phyloP scores from a whole-genome alignment of 1,284 basidiomycete species.

The Somion occarium region DNA sequence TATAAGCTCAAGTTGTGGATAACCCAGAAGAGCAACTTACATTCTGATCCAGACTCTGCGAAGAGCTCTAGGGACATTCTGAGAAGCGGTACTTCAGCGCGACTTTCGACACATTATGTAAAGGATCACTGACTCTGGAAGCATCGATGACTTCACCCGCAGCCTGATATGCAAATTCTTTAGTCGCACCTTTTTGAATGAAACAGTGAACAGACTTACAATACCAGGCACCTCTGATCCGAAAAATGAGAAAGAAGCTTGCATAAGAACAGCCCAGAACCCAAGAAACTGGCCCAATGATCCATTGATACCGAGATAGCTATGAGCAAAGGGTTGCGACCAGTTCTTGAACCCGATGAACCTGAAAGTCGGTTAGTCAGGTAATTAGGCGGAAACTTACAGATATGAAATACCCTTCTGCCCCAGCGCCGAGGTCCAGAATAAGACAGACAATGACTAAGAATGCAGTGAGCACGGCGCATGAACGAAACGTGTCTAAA shows the following conservation, averaged over 20 bases:
- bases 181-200: background rate
- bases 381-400: background rate
- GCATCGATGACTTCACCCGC: conserved; percentile 30
- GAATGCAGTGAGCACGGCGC: too few species aligned
- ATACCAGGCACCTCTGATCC: conserved; percentile 28
- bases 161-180: conserved; percentile 24
- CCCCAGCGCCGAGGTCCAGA: conserved; percentile 25
- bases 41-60: conserved; percentile 53
- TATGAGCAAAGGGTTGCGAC: conserved; percentile 19
- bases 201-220: conserved; percentile 15
- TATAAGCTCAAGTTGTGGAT: background rate
- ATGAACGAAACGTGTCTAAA: background rate
- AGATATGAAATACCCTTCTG: conserved; percentile 16
- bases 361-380: conserved; percentile 6
- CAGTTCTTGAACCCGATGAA: conserved; percentile 20
- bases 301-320: conserved; percentile 26
- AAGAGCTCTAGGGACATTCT: conserved; percentile 40
- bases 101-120: conserved; percentile 3
- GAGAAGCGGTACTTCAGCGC: conserved; percentile 9
- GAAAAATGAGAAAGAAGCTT: conserved; percentile 30
- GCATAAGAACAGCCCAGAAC: conserved; percentile 43
- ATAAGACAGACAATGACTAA: conserved; percentile 29
- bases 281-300: conserved; percentile 37
- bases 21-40: conserved; percentile 19
- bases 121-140: conserved; percentile 16